Evolutionary conservation across 2,329 filamentous ascomycete species (phyloP), one percentile per base, ranked within the genome.

Genomic region (Rhynchosporium graminicola): DNA sequence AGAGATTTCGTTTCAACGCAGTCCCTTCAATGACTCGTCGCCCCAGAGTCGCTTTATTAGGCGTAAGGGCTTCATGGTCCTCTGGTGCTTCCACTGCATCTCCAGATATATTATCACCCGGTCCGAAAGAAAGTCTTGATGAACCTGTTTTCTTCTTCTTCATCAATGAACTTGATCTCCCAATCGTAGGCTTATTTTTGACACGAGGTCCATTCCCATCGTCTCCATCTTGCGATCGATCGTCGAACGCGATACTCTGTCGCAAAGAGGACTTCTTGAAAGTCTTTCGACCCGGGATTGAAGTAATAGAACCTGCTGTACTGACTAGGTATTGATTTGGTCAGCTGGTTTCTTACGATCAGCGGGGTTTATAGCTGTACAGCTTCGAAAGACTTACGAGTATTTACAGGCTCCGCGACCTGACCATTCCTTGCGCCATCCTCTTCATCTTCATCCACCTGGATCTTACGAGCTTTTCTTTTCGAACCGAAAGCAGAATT

Each of bases 391-490:
- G 46, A 70, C 71, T 71, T 71, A 73, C 71, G 45, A 62, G 64
- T 62, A 61, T 63, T 68, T 54, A 60, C 52, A 59, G 54, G 61
- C 51, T 68, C 63, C 15, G 45, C 58, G 54, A 54, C 63, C 51
- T 48, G 57, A 29, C 31, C 57, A 45, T 64, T 58, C 56, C 63
- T 68, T 62, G 74, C 71, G 52, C 60, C 67, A 50, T 73, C 73
- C 45, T 87, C 87, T 3, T 90, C 86, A 12, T 87, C 85, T 50
- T 91, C 89, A 47, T 85, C 80, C 0, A 85, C 80, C 52, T 86
- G 88, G 69, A 97, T 90, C 71, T 92, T 89, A 68, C 90, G 88
- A 52, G 90, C 87, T 69, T 95, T 92, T 67, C 85, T 78, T 70
- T 85, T 87, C 1, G 79, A 75, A 3, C 78, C 79, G 62, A 87